Evolutionary conservation across 2,329 filamentous ascomycete genomes (phyloP), one percentile per base, ranked within the genome.

Genomic region (Colletotrichum sansevieriae): DNA sequence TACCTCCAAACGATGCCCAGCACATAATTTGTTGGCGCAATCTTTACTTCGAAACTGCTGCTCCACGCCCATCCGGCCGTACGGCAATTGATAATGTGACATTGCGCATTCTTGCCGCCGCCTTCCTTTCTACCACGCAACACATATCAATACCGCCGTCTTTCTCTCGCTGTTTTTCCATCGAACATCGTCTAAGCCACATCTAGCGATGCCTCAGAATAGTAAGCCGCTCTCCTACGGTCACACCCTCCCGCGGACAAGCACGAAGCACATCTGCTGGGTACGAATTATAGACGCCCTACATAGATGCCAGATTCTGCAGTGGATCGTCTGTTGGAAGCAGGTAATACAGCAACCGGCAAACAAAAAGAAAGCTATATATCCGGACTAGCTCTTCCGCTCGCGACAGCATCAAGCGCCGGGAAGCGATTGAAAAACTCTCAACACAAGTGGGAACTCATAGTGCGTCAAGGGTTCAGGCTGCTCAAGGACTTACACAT

Each of bases 401-500:
- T 41, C 37, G 13, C 12, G 20, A 41, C 11, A 55, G 25, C 12
- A 41, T 41, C 43, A 47, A 33, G 43, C 41, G 25, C 43, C 56
- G n/a, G 25, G 33, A 10, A 55, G 52, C 11, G 39, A 7, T 15
- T 11, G 20, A 11, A 29, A n/a, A 15, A n/a, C 11, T 13, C 15
- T 11, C 10, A 41, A 44, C 5, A 33, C 9, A 3, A 20, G 22
- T 29, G 1, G 12, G 4, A 39, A 11, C 1, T 39, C 11, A 54
- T 13, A 10, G 4, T 52, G 13, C n/a, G 7, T 37, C 49, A 54
- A 33, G 25, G 49, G 35, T 54, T 35, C 35, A n/a, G 49, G 18
- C 18, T 54, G 18, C 49, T 25, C 54, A 10, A 57, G 37, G 37
- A 5, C 43, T 46, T n/a, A 57, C 37, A 25, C 13, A 60, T 44